Evolutionary conservation across 1,284 basidiomycete species (phyloP), one percentile per base, ranked within the genome.

Genomic region (Ustilago shanxiensis): DNA sequence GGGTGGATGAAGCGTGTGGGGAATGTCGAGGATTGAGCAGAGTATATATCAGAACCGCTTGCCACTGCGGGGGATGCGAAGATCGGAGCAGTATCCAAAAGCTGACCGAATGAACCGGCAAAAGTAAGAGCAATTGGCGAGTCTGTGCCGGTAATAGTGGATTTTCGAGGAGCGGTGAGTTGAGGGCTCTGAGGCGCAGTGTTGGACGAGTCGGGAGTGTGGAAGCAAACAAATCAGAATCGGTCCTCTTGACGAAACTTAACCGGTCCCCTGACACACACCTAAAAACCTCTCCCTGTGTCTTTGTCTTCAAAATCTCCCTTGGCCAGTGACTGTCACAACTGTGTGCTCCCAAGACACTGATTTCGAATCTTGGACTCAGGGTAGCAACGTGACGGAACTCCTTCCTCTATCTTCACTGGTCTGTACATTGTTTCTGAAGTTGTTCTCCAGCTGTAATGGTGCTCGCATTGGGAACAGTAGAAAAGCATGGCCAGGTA

Each of bases 201-300:
- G 47, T 49, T 49, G 45, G 45, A 49, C 45, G 45, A 49, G 47
- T 26, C 22, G 26, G 47, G 47, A 49, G 5, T 24, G 47, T 52
- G 6, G 24, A 49, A 26, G 47, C 47, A 28, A 49, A 49, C 47
- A 16, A 33, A 31, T 11, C 33, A 54, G 26, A 24, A 26, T 49
- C 47, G 47, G 47, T 24, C 47, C 47, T 49, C 1, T 22, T 13
- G 6, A 24, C 10, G 33, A 10, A 55, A 56, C 39, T 24, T 63
- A 63, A 56, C 61, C 61, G 61, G 61, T 41, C 11, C 6, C 47
- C n/a, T n/a, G n/a, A n/a, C n/a, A n/a, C n/a, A n/a, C n/a, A n/a
- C n/a, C n/a, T n/a, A n/a, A n/a, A n/a, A n/a, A n/a, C n/a, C n/a
- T n/a, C n/a, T n/a, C n/a, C n/a, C n/a, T n/a, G n/a, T n/a, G n/a